Evolutionary conservation across 305 asterid genomes (phyloP).

Genomic region (Fraxinus platypoda): DNA sequence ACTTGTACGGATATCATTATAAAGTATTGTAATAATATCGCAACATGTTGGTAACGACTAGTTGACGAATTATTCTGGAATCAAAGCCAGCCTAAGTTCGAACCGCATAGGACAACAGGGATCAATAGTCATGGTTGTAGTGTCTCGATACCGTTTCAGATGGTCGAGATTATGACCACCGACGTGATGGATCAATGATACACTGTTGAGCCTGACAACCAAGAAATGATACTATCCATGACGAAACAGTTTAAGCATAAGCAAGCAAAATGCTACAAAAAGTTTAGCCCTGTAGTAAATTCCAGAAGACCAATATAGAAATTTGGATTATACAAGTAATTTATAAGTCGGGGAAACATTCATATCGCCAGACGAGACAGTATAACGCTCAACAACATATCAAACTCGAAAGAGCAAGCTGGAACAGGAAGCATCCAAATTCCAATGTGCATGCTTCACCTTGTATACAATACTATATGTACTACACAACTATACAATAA

Average conservation of each 20-base stretch:
- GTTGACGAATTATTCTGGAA: neutral
- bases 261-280: neutral
- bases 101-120: neutral
- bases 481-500: conserved; percentile 26
- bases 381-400: conserved; percentile 9
- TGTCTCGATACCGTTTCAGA: neutral
- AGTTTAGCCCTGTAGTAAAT: neutral
- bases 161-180: neutral
- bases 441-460: conserved; percentile 11
- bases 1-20: neutral
- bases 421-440: conserved; percentile 7
- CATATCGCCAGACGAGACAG: conserved; percentile 18
- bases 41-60: neutral
- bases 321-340: neutral
- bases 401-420: conserved; percentile 16
- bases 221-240: neutral
- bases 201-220: too few relatives aligned
- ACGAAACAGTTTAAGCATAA: neutral
- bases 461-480: conserved; percentile 5
- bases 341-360: conserved; percentile 1
- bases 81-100: neutral
- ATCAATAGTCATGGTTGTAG: neutral
- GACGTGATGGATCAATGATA: neutral
- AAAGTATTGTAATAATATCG: neutral
- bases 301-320: neutral